These are phyloP conservation scores for Trichoderma lentiforme DNA, from an alignment of 2,329 filamentous ascomycete species.

Conservation along the genomic window DNA sequence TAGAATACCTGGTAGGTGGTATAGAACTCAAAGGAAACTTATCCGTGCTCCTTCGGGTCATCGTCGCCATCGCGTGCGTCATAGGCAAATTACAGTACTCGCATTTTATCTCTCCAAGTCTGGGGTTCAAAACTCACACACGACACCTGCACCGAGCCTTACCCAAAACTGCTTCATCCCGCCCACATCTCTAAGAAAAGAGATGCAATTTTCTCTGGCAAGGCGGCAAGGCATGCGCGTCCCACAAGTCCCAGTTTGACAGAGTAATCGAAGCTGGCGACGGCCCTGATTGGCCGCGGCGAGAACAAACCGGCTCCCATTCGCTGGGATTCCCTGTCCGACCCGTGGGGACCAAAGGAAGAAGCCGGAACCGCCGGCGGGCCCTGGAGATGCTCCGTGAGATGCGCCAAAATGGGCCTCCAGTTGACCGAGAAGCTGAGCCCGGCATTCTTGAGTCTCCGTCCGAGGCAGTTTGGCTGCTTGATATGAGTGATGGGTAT, in stretches of 20 bases:
- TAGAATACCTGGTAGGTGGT: not conserved
- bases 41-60: not conserved
- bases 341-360: constrained; percentile 24
- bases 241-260: not conserved
- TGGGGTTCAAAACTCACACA: constrained; percentile 7
- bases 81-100: constrained; percentile 4
- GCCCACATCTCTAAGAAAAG: not conserved
- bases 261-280: not conserved
- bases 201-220: constrained; percentile 1
- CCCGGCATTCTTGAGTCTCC: not conserved
- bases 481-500: not conserved
- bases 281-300: constrained; percentile 23
- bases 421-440: constrained; percentile 6
- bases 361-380: constrained; percentile 30
- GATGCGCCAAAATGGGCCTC: not conserved
- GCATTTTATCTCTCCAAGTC: not conserved
- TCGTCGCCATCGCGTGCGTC: constrained; percentile 5
- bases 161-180: not conserved
- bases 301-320: constrained; percentile 34
- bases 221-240: constrained; percentile 22
- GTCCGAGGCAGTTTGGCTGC: not conserved
- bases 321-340: constrained; percentile 25
- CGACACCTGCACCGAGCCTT: not conserved
- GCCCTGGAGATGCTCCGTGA: not conserved
- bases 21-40: not conserved